These are phyloP conservation scores for Colletotrichum caudatum DNA, from an alignment of 2,329 filamentous ascomycete species.

Conservation along the genomic window DNA sequence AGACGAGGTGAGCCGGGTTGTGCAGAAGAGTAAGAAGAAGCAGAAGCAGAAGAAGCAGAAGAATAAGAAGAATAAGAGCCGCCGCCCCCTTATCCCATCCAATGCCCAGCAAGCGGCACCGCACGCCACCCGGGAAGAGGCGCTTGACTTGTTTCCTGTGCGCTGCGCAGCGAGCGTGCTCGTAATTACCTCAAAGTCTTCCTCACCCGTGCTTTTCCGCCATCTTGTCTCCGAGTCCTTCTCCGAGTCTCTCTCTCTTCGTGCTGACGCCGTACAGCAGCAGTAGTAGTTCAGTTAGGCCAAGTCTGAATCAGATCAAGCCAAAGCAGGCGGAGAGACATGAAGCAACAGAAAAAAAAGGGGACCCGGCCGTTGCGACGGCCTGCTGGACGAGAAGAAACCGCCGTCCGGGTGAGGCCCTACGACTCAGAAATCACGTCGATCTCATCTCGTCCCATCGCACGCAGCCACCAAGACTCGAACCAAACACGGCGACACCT, in stretches of 20 bases:
- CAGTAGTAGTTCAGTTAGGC: neutral
- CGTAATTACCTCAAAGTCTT: constrained; percentile 14
- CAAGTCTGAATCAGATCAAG: constrained; percentile 19
- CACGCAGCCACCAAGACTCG: neutral
- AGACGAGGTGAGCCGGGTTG: neutral
- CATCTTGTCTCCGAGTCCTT: no score
- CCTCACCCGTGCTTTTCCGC: neutral
- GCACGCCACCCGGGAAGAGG: constrained; percentile 21
- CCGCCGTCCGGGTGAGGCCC: neutral
- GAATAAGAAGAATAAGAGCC: constrained; percentile 14
- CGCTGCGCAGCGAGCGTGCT: constrained; percentile 1
- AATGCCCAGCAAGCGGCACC: constrained; percentile 23
- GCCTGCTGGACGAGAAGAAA: neutral
- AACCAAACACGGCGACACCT: neutral
- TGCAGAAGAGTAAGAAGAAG: constrained; percentile 14
- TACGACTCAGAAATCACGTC: constrained; percentile 11
- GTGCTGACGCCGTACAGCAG: neutral
- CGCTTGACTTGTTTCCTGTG: constrained; percentile 4
- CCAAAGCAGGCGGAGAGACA: constrained; percentile 6
- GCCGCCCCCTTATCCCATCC: neutral
- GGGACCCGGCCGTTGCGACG: neutral
- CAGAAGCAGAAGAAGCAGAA: neutral
- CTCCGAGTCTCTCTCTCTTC: neutral
- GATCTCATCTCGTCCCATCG: constrained; percentile 14
- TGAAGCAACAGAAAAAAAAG: constrained; percentile 12